Percentiles rank a stretch among this genome's conserved stretches.
phyloP scores from a whole-genome alignment of 139 green algal genomes.

The Picochlorum sp. region DNA sequence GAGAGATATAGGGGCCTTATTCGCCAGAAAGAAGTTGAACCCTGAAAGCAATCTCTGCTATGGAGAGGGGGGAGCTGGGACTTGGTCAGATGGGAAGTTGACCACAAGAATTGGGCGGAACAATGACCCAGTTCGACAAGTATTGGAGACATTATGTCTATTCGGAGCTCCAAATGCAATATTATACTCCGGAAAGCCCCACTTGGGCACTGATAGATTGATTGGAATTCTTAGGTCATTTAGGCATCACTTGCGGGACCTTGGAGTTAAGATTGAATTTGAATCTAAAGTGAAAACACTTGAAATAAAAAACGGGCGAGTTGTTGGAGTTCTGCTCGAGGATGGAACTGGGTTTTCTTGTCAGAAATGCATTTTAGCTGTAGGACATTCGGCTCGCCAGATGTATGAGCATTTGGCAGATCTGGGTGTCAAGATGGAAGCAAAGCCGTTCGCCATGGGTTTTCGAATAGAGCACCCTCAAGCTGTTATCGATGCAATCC shows the following conservation, averaged over 20 bases:
- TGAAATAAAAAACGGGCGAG: slow-evolving; percentile 44
- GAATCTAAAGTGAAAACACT: slow-evolving; percentile 39
- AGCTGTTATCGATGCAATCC: slow-evolving; percentile 52
- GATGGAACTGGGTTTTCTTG: slow-evolving; percentile 37
- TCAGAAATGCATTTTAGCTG: slow-evolving; percentile 51
- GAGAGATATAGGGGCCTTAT: slow-evolving; percentile 71
- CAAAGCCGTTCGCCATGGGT: slow-evolving; percentile 73
- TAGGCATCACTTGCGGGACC: slow-evolving; percentile 36
- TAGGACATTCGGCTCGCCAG: slow-evolving; percentile 50
- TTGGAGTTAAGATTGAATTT: slow-evolving; percentile 59
- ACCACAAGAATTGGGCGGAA: slow-evolving; percentile 72
- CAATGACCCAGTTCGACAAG: slow-evolving; percentile 45
- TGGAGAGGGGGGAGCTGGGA: slow-evolving; percentile 54
- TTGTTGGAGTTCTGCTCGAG: slow-evolving; percentile 13
- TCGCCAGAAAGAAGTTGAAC: slow-evolving; percentile 51
- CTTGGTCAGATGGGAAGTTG: slow-evolving; percentile 80
- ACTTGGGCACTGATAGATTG: slow-evolving; percentile 76
- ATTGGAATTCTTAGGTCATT: slow-evolving; percentile 62
- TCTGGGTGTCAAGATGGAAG: slow-evolving; percentile 42
- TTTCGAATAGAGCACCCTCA: slow-evolving; percentile 84
- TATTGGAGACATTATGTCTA: slow-evolving; percentile 55
- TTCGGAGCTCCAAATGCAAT: slow-evolving; percentile 66
- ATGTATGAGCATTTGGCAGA: slow-evolving; percentile 49
- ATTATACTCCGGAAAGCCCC: slow-evolving; percentile 66
- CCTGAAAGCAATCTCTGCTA: slow-evolving; percentile 77